Base-by-base conservation (phyloP, 495 filamentous ascomycete genomes). In the Penicillium bialowiezense region DNA sequence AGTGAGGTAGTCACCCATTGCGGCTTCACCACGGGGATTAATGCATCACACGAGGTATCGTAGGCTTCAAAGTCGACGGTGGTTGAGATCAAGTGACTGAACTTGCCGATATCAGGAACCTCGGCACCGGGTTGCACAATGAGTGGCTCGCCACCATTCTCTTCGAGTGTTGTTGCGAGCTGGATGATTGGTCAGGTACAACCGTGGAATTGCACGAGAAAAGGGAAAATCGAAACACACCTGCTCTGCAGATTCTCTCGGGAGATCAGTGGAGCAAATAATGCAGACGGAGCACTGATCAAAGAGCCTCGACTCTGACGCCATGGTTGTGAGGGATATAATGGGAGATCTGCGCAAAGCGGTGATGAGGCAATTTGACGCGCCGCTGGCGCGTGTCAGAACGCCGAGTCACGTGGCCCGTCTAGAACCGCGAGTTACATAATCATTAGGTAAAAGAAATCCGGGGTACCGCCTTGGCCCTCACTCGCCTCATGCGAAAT, bases 1-100 rank as follows among this genome's bases (percentile, higher is more conserved):
- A 96, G 56, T 10, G 85, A 89, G 14, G 71, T 69, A 3, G 76
- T 76, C 46, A 95, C 78, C 93, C 93, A 99, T 41, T 80, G 75
- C 5, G 90, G 81, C 44, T 82, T 91, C 7, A 97, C 86, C 3
- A 97, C 85, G n/a, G 88, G 82, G 21, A 90, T 86, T 72, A 95
- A 83, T 36, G 79, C 69, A 40, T 86, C 80, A 51, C 80, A 75
- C 2, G 89, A 82, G 33, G 79, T 77, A 32, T 79, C 65, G 58
- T 93, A 97, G 41, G 88, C 80, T 7, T 87, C 86, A 56, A 99
- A 99, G 65, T 97, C 90, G 56, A 88, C 84, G 3, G 88, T 90
- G 37, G 78, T 78, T 34, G 90, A 85, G 53, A 99, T 79, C 55
- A 99, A 85, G 62, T 97, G 90, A 10, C 87, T 95, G 45, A 85